A percentile compares a stretch with the other conserved stretches of the same genome.
Evolutionary conservation across 805 yeast genomes (phyloP).

Genomic region (Candida saitoana): DNA sequence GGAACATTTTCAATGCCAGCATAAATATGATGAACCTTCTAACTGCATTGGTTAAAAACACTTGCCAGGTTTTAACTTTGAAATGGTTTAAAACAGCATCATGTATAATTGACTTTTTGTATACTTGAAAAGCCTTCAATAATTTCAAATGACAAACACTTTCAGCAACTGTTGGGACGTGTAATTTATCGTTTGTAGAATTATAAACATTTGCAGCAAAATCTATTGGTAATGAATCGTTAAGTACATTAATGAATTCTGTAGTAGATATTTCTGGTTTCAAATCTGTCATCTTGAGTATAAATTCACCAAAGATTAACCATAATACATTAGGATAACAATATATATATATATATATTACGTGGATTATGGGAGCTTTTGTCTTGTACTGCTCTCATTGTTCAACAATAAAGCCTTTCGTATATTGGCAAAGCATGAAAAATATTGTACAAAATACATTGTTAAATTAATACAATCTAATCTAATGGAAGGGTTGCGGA

Average conservation of each 20-base stretch:
- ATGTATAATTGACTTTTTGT: slow-evolving; percentile 12
- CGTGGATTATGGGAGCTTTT: neutral
- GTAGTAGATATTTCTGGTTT: neutral
- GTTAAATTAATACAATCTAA: neutral
- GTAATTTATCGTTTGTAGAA: neutral
- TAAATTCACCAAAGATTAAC: neutral
- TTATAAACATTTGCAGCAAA: neutral
- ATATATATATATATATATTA: no score
- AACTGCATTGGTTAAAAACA: slow-evolving; percentile 20
- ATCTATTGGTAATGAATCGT: neutral
- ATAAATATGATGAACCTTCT: slow-evolving; percentile 19
- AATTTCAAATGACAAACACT: slow-evolving; percentile 20
- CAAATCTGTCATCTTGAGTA: neutral
- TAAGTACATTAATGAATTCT: neutral
- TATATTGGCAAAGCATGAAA: no score
- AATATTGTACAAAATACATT: no score
- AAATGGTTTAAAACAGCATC: neutral
- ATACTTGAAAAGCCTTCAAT: slow-evolving; percentile 16
- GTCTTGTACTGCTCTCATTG: no score
- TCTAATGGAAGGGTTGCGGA: neutral
- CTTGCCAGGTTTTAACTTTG: slow-evolving; percentile 17
- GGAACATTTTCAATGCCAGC: slow-evolving; percentile 10
- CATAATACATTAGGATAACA: neutral
- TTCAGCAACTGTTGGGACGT: slow-evolving; percentile 10
- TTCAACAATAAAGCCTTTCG: neutral